phyloP scores from a whole-genome alignment of 495 filamentous ascomycete species.

The Xylaria venustula region DNA sequence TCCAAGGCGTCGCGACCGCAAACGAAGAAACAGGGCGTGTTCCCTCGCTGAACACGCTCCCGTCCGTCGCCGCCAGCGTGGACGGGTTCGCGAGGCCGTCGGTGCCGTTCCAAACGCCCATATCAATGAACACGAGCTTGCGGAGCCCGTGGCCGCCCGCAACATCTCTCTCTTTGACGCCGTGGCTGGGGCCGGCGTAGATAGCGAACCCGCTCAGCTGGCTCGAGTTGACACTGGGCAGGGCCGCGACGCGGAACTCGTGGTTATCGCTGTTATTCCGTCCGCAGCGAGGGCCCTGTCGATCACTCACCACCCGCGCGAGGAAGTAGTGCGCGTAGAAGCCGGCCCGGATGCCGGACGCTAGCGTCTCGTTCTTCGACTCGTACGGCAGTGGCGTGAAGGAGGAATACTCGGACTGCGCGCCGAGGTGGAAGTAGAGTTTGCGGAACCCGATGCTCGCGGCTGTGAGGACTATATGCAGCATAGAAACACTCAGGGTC shows the following conservation, averaged over 20 bases:
- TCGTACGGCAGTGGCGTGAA: constrained; percentile 25
- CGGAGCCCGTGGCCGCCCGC: not conserved
- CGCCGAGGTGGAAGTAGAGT: constrained; percentile 40
- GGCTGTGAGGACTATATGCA: constrained; percentile 22
- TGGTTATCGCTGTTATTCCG: not conserved
- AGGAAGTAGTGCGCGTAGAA: constrained; percentile 33
- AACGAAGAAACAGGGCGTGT: constrained; percentile 15
- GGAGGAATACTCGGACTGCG: constrained; percentile 28
- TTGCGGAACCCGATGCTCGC: constrained; percentile 32
- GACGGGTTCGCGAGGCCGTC: constrained; percentile 25
- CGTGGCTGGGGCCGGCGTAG: constrained; percentile 1
- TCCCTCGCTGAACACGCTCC: constrained; percentile 21
- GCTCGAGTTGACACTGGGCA: constrained; percentile 26
- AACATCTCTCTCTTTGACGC: not conserved
- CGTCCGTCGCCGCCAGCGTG: constrained; percentile 26
- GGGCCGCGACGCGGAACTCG: constrained; percentile 19
- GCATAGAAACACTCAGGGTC: no score
- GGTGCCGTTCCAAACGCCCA: constrained; percentile 33
- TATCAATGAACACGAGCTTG: constrained; percentile 29
- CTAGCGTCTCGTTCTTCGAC: constrained; percentile 25
- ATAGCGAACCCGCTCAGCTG: constrained; percentile 27
- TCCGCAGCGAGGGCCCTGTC: not conserved
- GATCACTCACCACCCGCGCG: constrained; percentile 17
- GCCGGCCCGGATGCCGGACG: constrained; percentile 18
- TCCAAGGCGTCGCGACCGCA: constrained; percentile 22